These are phyloP conservation scores for Amylostereum chailletii DNA, from an alignment of 1,284 basidiomycete genomes.

Conservation along the genomic window DNA sequence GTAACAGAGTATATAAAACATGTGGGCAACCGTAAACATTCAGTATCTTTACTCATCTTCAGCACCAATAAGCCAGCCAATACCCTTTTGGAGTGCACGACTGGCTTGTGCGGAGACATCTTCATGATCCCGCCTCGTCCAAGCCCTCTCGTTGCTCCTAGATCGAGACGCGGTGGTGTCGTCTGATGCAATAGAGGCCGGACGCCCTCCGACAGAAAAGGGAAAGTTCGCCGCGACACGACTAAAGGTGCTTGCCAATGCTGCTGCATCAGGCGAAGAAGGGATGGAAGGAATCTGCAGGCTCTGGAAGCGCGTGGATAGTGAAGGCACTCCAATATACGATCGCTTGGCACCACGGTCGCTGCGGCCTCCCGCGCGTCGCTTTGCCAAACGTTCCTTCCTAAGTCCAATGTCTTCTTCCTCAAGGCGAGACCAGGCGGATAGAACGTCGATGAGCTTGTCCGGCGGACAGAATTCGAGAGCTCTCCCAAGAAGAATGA, in stretches of 20 bases:
- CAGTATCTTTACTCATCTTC: conserved; percentile 36
- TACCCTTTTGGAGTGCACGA: conserved; percentile 68
- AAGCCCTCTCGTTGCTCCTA: conserved; percentile 30
- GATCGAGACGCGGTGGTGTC: conserved; percentile 25
- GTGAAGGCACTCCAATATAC: conserved; percentile 26
- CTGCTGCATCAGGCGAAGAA: conserved; percentile 64
- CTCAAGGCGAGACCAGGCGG: conserved; percentile 64
- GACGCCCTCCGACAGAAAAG: conserved; percentile 44
- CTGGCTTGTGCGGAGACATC: conserved; percentile 67
- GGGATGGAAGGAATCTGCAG: conserved; percentile 44
- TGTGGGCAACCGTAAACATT: neutral
- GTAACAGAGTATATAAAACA: neutral
- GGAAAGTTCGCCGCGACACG: conserved; percentile 74
- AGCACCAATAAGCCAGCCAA: conserved; percentile 82
- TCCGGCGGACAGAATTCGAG: conserved; percentile 84
- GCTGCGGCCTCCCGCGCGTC: conserved; percentile 8
- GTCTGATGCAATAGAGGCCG: conserved; percentile 34
- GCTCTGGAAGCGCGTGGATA: conserved; percentile 47
- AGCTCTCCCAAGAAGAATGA: conserved; percentile 71
- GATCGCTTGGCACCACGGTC: neutral
- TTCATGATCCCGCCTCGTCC: conserved; percentile 35
- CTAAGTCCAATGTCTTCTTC: conserved; percentile 49
- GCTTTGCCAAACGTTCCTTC: conserved; percentile 14
- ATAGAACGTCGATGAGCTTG: conserved; percentile 63
- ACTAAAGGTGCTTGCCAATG: conserved; percentile 64